A percentile compares a stretch with the other conserved stretches of the same genome.
These are phyloP conservation scores for Nitzschia inconspicua DNA, from an alignment of 108 stramenopile species.

Conservation along the genomic window DNA sequence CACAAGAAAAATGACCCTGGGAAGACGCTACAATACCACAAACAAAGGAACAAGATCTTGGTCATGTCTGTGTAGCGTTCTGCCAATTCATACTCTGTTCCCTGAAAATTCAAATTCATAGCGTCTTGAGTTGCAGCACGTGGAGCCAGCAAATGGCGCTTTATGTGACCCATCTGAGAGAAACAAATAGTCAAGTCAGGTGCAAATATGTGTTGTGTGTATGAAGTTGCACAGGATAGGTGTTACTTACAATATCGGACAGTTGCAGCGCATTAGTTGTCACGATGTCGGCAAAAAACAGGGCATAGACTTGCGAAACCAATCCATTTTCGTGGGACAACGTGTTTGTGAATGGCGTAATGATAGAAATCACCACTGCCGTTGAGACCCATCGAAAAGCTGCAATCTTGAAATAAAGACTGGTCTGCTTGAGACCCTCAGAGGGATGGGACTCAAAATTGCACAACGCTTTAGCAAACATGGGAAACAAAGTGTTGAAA, in stretches of 20 bases:
- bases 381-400: slow-evolving; percentile 77
- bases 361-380: slow-evolving; percentile 75
- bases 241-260: slow-evolving; percentile 35
- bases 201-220: too few relatives aligned
- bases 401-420: slow-evolving; percentile 76
- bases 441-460: slow-evolving; percentile 59
- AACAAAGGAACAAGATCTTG: slow-evolving; percentile 66
- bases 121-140: slow-evolving; percentile 71
- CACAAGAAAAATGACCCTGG: slow-evolving; percentile 74
- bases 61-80: slow-evolving; percentile 70
- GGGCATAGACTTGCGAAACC: slow-evolving; percentile 26
- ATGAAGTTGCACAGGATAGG: too few relatives aligned
- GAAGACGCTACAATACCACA: slow-evolving; percentile 81
- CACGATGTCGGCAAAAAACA: slow-evolving; percentile 80
- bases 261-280: slow-evolving; percentile 54
- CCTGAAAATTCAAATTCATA: slow-evolving; percentile 77
- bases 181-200: slow-evolving; percentile 1
- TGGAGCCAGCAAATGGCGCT: slow-evolving; percentile 76
- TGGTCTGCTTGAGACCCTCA: slow-evolving; percentile 62
- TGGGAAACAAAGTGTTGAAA: slow-evolving; percentile 71
- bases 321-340: slow-evolving; percentile 20
- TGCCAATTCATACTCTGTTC: slow-evolving; percentile 69
- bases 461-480: slow-evolving; percentile 67
- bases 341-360: slow-evolving; percentile 73
- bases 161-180: slow-evolving; percentile 43